A percentile compares a stretch with the other conserved stretches of the same genome.
Conservation (phyloP, 257 asterid species). For the Gentiana dahurica region DNA sequence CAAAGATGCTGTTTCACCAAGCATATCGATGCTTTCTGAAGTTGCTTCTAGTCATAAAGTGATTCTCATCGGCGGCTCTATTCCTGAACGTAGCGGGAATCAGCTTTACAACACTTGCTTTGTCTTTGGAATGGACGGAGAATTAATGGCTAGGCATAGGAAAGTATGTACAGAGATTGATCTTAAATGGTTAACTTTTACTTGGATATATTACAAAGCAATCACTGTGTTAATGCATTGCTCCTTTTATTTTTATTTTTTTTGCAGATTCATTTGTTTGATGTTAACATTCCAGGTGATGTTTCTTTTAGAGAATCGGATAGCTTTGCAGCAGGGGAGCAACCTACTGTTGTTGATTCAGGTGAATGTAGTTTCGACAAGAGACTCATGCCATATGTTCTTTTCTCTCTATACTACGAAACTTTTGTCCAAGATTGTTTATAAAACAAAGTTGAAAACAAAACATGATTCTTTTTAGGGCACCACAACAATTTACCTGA, state of each 20-base stretch:
- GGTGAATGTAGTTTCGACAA: conserved; percentile 10
- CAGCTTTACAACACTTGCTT: conserved; percentile 31
- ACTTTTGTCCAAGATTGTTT: no score
- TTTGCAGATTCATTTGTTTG: conserved; percentile 33
- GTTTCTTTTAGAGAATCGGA: conserved; percentile 27
- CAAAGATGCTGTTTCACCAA: conserved; percentile 16
- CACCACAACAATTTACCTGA: no score
- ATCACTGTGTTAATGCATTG: no score
- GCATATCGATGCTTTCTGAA: conserved; percentile 29
- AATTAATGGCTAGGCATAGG: conserved; percentile 26
- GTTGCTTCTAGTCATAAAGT: conserved; percentile 21
- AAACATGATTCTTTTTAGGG: no score
- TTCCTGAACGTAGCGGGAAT: conserved; percentile 24
- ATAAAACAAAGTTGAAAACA: no score
- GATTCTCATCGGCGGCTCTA: conserved; percentile 33
- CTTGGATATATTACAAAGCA: not conserved
- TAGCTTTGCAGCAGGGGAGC: conserved; percentile 19
- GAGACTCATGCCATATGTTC: no score
- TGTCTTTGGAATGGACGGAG: conserved; percentile 27
- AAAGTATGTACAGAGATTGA: conserved; percentile 19
- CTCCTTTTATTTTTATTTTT: not conserved
- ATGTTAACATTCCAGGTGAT: conserved; percentile 19
- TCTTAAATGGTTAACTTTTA: no score
- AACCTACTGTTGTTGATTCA: conserved; percentile 23
- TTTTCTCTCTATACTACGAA: no score